These are phyloP conservation scores for Lineolata rhizophorae DNA, from an alignment of 495 filamentous ascomycete genomes.

Conservation along the genomic window DNA sequence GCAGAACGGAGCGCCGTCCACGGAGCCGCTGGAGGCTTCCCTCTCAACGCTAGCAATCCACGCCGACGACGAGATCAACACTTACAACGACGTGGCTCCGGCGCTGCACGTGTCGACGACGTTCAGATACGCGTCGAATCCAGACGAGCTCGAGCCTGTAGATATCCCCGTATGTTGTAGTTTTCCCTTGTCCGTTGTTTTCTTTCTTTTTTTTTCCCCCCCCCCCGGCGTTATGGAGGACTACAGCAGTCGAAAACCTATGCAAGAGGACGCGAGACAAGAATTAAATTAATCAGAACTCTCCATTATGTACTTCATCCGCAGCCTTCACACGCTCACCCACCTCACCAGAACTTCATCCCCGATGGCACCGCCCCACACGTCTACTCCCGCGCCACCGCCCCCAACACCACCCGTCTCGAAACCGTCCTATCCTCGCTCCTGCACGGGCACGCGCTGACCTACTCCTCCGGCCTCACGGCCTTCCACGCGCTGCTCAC, in stretches of 20 bases:
- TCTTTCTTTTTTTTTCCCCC: background rate
- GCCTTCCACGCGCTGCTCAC: conserved; percentile 70
- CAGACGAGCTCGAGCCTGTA: conserved; percentile 31
- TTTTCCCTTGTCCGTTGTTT: background rate
- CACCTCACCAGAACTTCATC: no score
- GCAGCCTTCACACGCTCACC: background rate
- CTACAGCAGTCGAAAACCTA: no score
- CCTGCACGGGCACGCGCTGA: conserved; percentile 42
- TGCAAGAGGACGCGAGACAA: no score
- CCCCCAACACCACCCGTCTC: conserved; percentile 61
- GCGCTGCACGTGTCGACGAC: conserved; percentile 75
- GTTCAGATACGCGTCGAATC: conserved; percentile 56
- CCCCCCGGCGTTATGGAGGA: no score
- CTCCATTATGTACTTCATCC: no score
- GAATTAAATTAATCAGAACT: no score
- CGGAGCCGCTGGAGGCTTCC: no score
- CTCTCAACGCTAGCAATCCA: conserved; percentile 63
- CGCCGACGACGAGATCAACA: conserved; percentile 59
- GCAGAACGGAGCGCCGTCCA: no score
- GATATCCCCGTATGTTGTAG: background rate
- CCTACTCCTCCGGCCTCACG: conserved; percentile 67
- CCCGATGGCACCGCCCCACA: conserved; percentile 20
- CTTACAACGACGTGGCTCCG: conserved; percentile 55
- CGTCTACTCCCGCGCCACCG: conserved; percentile 60
- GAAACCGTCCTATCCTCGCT: conserved; percentile 58